A percentile compares a stretch with the other conserved stretches of the same genome.
These are phyloP conservation scores for Salvia miltiorrhiza DNA, from an alignment of 257 asterid genomes.

Conservation along the genomic window DNA sequence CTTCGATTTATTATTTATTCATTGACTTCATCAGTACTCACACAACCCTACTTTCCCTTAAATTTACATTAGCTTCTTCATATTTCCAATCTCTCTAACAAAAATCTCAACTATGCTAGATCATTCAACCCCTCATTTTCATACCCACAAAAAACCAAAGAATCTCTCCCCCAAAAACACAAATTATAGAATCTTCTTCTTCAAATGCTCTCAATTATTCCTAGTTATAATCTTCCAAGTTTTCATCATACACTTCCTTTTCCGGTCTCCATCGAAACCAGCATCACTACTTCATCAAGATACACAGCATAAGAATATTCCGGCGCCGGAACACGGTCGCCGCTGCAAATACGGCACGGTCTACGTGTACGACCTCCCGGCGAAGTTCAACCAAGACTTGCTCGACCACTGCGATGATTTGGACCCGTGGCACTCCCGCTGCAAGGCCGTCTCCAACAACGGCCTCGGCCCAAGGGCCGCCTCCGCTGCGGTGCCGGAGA, in stretches of 20 bases:
- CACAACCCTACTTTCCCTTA: background rate
- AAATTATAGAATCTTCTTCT: background rate
- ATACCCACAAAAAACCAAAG: constrained; percentile 23
- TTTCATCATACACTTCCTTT: constrained; percentile 24
- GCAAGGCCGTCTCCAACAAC: constrained; percentile 45
- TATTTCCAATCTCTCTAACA: background rate
- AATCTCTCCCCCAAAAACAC: background rate
- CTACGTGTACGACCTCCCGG: constrained; percentile 59
- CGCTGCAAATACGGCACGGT: constrained; percentile 35
- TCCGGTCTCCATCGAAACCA: constrained; percentile 16
- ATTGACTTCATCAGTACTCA: background rate
- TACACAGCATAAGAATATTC: background rate
- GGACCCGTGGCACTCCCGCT: constrained; percentile 65
- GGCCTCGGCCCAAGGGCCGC: constrained; percentile 55
- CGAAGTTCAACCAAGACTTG: constrained; percentile 42
- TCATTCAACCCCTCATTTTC: constrained; percentile 14
- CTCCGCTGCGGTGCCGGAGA: constrained; percentile 32
- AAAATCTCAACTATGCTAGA: constrained; percentile 19
- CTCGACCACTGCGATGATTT: constrained; percentile 42
- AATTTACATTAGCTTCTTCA: background rate
- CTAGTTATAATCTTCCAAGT: constrained; percentile 30
- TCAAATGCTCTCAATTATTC: constrained; percentile 23
- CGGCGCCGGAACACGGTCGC: background rate
- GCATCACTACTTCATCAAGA: background rate
- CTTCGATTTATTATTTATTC: background rate